phyloP scores from a whole-genome alignment of 495 filamentous ascomycete species.

The Penicillium lagena region DNA sequence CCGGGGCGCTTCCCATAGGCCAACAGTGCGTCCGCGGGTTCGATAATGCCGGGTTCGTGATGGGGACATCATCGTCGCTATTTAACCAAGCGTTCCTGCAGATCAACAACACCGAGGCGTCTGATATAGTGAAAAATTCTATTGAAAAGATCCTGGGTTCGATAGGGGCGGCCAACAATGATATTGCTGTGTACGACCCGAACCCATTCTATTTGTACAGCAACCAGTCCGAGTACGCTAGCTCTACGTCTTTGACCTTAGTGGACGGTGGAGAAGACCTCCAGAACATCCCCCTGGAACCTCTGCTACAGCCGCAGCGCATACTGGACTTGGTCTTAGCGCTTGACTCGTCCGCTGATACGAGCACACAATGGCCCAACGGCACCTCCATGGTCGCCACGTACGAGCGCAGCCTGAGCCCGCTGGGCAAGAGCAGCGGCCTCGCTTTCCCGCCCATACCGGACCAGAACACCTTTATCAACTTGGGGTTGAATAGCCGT shows the following conservation, averaged over 20 bases:
- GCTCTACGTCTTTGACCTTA: slow-evolving; percentile 55
- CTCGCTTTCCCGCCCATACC: slow-evolving; percentile 81
- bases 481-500: slow-evolving; percentile 73
- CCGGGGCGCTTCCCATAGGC: slow-evolving; percentile 50
- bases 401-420: slow-evolving; percentile 64
- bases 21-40: slow-evolving; percentile 70
- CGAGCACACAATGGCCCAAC: slow-evolving; percentile 72
- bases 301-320: slow-evolving; percentile 73
- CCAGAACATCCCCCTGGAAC: slow-evolving; percentile 84
- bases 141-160: slow-evolving; percentile 44
- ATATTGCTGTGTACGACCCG: slow-evolving; percentile 75
- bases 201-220: slow-evolving; percentile 82
- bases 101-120: slow-evolving; percentile 47
- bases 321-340: slow-evolving; percentile 89
- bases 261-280: slow-evolving; percentile 84
- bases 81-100: slow-evolving; percentile 76
- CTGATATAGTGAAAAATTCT: slow-evolving; percentile 44
- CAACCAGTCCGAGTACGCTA: slow-evolving; percentile 54
- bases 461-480: slow-evolving; percentile 79
- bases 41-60: slow-evolving; percentile 79
- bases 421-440: slow-evolving; percentile 59
- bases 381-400: slow-evolving; percentile 77
- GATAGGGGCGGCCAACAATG: slow-evolving; percentile 54
- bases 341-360: slow-evolving; percentile 81
- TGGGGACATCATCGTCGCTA: slow-evolving; percentile 82